phyloP scores from a whole-genome alignment of 331 rosid species.

The Malus hybrid region DNA sequence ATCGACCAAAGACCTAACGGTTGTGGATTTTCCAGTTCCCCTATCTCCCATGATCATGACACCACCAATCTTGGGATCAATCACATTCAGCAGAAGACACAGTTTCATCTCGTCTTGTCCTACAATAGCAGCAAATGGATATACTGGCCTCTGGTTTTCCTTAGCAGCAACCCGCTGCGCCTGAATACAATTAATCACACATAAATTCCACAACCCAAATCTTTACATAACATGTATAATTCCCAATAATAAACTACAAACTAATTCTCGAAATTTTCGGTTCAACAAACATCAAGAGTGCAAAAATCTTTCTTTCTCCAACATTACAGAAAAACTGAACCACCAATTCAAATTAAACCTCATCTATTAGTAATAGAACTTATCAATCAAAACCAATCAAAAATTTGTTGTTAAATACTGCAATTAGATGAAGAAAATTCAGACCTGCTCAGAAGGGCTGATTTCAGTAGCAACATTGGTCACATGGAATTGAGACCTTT shows the following conservation, averaged over 20 bases:
- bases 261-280: not conserved
- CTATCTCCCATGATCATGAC: slow-evolving; percentile 99
- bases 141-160: slow-evolving; percentile 87
- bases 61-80: slow-evolving; percentile 95
- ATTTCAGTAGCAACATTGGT: slow-evolving; percentile 81
- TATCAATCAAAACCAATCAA: not conserved
- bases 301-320: not conserved
- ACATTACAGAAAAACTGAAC: not conserved
- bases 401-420: not conserved
- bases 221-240: not conserved
- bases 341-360: not conserved
- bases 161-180: slow-evolving; percentile 36
- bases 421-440: not conserved
- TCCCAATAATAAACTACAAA: not conserved
- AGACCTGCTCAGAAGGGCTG: slow-evolving; percentile 67
- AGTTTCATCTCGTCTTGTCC: slow-evolving; percentile 99
- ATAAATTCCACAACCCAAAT: not conserved
- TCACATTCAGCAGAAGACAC: slow-evolving; percentile 87
- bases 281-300: slow-evolving; percentile 14
- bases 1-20: slow-evolving; percentile 83
- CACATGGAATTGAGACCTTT: slow-evolving; percentile 48
- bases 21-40: slow-evolving; percentile 91
- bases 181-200: slow-evolving; percentile 24
- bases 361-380: not conserved
- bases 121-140: slow-evolving; percentile 89